Evolutionary conservation across 2,329 filamentous ascomycete species (phyloP).

Genomic region (Rutstroemia sp.): DNA sequence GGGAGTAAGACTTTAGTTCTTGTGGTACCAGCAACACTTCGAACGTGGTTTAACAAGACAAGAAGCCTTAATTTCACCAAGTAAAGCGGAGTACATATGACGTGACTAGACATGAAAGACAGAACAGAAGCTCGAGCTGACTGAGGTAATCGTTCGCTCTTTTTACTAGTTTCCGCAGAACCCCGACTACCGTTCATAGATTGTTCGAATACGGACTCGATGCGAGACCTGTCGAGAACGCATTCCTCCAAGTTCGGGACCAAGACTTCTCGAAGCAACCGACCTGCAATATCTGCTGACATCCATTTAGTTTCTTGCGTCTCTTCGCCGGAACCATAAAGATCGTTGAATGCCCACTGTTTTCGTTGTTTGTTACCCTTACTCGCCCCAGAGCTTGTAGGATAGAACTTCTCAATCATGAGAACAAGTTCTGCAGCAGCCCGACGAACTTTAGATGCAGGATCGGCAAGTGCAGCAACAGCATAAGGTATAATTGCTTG

Average conservation of each 20-base stretch:
- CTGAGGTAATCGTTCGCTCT: slow-evolving; percentile 46
- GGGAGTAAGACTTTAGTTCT: slow-evolving; percentile 74
- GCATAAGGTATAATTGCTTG: slow-evolving; percentile 80
- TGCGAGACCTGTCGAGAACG: slow-evolving; percentile 67
- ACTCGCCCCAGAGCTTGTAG: slow-evolving; percentile 28
- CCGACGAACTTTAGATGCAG: slow-evolving; percentile 67
- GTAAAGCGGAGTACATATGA: slow-evolving; percentile 59
- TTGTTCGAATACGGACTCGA: slow-evolving; percentile 55
- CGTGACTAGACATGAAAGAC: slow-evolving; percentile 67
- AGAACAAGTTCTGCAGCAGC: slow-evolving; percentile 63
- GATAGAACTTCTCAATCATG: slow-evolving; percentile 45
- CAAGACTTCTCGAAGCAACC: slow-evolving; percentile 59
- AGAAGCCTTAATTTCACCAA: slow-evolving; percentile 65
- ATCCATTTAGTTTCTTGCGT: slow-evolving; percentile 48
- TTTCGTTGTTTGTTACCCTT: slow-evolving; percentile 35
- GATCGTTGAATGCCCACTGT: slow-evolving; percentile 50
- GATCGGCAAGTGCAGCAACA: slow-evolving; percentile 66
- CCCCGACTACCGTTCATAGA: slow-evolving; percentile 47
- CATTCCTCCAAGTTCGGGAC: slow-evolving; percentile 77
- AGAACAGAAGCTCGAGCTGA: slow-evolving; percentile 58
- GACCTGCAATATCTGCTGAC: slow-evolving; percentile 46
- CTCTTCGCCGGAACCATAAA: slow-evolving; percentile 55
- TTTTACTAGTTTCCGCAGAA: slow-evolving; percentile 34
- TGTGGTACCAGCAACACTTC: slow-evolving; percentile 59
- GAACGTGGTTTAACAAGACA: slow-evolving; percentile 63